Evolutionary conservation across 2,329 filamentous ascomycete species (phyloP).

Genomic region (Metarhizium humberi): DNA sequence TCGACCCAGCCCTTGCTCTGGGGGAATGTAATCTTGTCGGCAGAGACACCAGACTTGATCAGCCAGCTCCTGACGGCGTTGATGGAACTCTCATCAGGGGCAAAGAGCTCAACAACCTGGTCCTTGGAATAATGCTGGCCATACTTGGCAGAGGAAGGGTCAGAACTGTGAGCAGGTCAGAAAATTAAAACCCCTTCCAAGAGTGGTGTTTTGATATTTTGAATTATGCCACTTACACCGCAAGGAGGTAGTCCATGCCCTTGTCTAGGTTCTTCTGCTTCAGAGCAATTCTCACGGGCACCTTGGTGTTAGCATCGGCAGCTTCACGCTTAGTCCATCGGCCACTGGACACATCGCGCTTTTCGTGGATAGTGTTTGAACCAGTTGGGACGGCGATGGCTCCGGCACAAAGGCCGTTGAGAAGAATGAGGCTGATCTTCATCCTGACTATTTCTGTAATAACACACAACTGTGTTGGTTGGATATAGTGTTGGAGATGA

Average conservation of each 20-base stretch:
- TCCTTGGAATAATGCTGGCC: slow-evolving; percentile 37
- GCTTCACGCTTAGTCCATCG: slow-evolving; percentile 5
- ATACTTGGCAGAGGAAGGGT: slow-evolving; percentile 35
- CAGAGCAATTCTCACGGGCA: slow-evolving; percentile 33
- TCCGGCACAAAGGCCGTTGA: no score
- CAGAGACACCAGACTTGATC: slow-evolving; percentile 37
- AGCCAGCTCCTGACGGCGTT: slow-evolving; percentile 45
- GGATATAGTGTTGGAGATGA: no score
- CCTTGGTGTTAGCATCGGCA: slow-evolving; percentile 8
- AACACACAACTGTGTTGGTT: no score
- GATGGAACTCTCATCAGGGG: slow-evolving; percentile 33
- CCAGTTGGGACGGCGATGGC: no score
- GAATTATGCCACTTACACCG: slow-evolving; percentile 18
- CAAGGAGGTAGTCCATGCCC: slow-evolving; percentile 31
- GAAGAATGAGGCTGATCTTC: no score
- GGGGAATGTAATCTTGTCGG: slow-evolving; percentile 37
- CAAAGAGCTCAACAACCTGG: slow-evolving; percentile 33
- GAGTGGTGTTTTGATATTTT: not conserved
- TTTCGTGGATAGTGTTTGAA: no score
- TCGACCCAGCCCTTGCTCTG: slow-evolving; percentile 42
- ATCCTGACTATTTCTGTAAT: no score
- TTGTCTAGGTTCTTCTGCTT: slow-evolving; percentile 34
- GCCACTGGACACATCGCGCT: no score
- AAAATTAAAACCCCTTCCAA: no score
- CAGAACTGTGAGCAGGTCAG: slow-evolving; percentile 13